These are phyloP conservation scores for Mycena kentingensis DNA, from an alignment of 768 basidiomycete genomes.

Conservation along the genomic window DNA sequence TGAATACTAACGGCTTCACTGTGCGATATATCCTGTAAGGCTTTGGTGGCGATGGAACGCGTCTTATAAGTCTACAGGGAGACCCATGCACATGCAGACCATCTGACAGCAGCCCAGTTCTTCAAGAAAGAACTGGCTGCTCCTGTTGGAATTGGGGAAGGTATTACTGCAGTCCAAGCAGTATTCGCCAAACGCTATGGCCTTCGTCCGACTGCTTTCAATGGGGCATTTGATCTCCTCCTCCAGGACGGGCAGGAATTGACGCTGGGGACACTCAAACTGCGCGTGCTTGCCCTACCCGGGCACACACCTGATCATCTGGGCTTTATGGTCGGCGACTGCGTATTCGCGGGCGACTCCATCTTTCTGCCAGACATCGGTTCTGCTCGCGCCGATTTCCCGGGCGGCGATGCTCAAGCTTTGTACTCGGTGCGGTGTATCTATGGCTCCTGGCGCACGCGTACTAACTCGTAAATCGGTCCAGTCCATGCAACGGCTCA, in stretches of 20 bases:
- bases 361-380: conserved; percentile 44
- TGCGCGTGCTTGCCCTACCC: conserved; percentile 37
- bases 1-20: conserved; percentile 30
- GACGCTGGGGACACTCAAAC: conserved; percentile 31
- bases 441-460: neutral
- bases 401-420: conserved; percentile 38
- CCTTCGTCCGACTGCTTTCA: conserved; percentile 26
- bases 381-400: conserved; percentile 41
- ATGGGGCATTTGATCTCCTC: conserved; percentile 34
- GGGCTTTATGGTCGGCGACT: conserved; percentile 37
- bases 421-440: conserved; percentile 31
- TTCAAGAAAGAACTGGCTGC: conserved; percentile 31
- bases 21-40: conserved; percentile 39
- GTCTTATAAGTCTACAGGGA: conserved; percentile 26
- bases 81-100: conserved; percentile 43
- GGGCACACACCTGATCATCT: conserved; percentile 42
- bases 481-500: conserved; percentile 40
- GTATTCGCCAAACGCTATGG: conserved; percentile 38
- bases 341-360: conserved; percentile 42
- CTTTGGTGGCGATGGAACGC: no score
- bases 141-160: conserved; percentile 38
- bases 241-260: conserved; percentile 38
- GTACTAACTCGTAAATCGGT: neutral
- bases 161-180: conserved; percentile 37
- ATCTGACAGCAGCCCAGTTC: conserved; percentile 40